Base-by-base conservation (phyloP, 352 stramenopile genomes). In the Poterioochromonas sp. region DNA sequence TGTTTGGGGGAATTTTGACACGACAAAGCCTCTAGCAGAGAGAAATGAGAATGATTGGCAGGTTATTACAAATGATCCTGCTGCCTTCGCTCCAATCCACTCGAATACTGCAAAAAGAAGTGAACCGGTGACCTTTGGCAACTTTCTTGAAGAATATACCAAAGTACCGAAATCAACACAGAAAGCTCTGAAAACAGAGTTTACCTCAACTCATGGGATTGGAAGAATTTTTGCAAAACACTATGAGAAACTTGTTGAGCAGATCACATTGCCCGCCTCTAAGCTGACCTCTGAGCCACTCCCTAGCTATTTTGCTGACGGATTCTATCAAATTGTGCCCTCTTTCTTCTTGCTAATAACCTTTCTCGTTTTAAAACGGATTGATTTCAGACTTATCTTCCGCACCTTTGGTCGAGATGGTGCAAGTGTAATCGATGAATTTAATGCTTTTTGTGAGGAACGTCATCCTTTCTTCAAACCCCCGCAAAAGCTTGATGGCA, bases 131-230 rank as follows among this genome's bases (percentile, higher is more conserved):
- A 58, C 65, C 12, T 74, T 37, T 74, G 65, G 65, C 11, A 54
- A 2, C 1, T 74, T 40, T 54, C 32, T 74, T 35, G 65, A 74
- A 74, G 41, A 54, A 39, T 35, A 54, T 40, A 74, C 65, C 15
- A 54, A 12, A 58, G 1, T 74, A 26, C 29, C 65, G 3, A 51
- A 54, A 40, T 12, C 37, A 40, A 8, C 49, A 74, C 37, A 37
- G 18, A 74, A 39, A 74, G 26, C 11, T 32, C 32, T 74, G 40
- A 74, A 74, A 54, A 58, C 20, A 26, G 11, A 8, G 29, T 74
- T 74, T n/a, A 54, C 65, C 26, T 18, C 3, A 22, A 18, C 3
- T 11, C 20, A 32, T 43, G 8, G 60, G 2, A 43, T 69, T 69
- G 60, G 60, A 18, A 41, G 26, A 44, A 15, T 8, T 43, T 69